Percentiles rank a stretch among this genome's conserved stretches.
Evolutionary conservation across 441 rosid species (phyloP).

Genomic region (Populus tomentosa): DNA sequence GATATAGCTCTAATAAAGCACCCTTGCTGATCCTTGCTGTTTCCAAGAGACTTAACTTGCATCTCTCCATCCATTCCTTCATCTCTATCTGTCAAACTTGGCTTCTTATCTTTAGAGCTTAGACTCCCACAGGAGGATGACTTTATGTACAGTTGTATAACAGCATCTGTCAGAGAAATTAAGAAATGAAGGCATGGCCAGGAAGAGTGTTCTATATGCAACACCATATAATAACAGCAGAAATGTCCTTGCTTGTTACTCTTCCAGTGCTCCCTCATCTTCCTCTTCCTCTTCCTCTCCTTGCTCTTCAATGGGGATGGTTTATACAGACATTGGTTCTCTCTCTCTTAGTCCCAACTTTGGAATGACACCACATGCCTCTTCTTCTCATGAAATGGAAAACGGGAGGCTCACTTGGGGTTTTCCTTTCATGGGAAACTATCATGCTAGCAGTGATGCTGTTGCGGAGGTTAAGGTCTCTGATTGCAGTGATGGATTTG

Average conservation of each 20-base stretch:
- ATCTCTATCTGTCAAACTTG: constrained; percentile 12
- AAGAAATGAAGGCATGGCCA: constrained; percentile 34
- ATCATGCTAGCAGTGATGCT: constrained; percentile 9
- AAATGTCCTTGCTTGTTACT: constrained; percentile 19
- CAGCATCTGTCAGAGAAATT: constrained; percentile 47
- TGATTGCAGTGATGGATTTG: constrained; percentile 35
- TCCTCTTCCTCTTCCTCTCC: constrained; percentile 19
- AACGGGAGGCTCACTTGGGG: constrained; percentile 19
- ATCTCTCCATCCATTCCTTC: background rate
- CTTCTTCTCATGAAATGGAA: constrained; percentile 28
- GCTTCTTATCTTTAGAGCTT: constrained; percentile 1
- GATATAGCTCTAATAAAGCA: background rate
- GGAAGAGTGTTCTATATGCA: constrained; percentile 24
- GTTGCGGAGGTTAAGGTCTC: constrained; percentile 18
- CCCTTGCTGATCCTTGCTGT: constrained; percentile 24
- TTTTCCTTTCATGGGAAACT: constrained; percentile 27
- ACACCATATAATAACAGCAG: constrained; percentile 9
- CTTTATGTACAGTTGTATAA: constrained; percentile 47
- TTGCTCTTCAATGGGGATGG: constrained; percentile 32
- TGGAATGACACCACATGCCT: constrained; percentile 14
- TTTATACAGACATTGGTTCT: constrained; percentile 49
- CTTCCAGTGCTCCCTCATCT: constrained; percentile 9
- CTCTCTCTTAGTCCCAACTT: constrained; percentile 41
- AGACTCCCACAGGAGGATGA: constrained; percentile 28
- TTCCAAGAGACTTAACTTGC: background rate